Evolutionary conservation across 495 filamentous ascomycete genomes (phyloP), one percentile per base, ranked within the genome.

Genomic region (Lentithecium fluviatile): DNA sequence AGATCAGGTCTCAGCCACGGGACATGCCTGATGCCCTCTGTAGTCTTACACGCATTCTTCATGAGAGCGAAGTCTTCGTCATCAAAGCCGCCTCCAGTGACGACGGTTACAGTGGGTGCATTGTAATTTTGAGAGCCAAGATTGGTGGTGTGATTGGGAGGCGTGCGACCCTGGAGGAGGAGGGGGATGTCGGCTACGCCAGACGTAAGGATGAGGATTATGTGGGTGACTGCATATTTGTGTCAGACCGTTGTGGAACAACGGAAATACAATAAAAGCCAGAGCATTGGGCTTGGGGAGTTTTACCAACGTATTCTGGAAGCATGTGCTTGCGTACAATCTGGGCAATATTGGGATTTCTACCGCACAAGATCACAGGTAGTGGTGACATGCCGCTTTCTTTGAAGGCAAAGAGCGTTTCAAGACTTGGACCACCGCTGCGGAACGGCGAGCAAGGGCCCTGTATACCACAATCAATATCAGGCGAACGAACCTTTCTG

Each of bases 1-100:
- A 66, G 46, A 66, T 74, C 72, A 19, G 66, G 62, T 52, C 65
- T 70, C 52, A 76, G 53, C 74, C 74, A 76, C 7, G 68, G 69
- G 15, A 75, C 51, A 37, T 53, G 52, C 40, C 56, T 69, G 10
- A 66, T 56, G 23, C 56, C 69, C n/a, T 56, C 68, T 6, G 64
- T 55, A 20, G 53, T 66, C n/a, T 52, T 26, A 25, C 55, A 62
- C 10, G 65, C 67, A 26, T 69, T 52, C 34, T 51, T 59, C 66
- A 75, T 73, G 10, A 58, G 32, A 26, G 61, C 46, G 45, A 73
- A 37, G 10, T 34, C 65, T 10, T 19, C 59, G 56, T 74, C 74
- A 12, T 71, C 56, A 56, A 68, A 75, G 1, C 62, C 67, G 12
- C 65, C 72, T 11, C 74, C 74, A 17, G 64, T 47, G 53, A 73